Evolutionary conservation across 208 protist genomes (phyloP).

Genomic region (Acanthamoeba castellanii): DNA sequence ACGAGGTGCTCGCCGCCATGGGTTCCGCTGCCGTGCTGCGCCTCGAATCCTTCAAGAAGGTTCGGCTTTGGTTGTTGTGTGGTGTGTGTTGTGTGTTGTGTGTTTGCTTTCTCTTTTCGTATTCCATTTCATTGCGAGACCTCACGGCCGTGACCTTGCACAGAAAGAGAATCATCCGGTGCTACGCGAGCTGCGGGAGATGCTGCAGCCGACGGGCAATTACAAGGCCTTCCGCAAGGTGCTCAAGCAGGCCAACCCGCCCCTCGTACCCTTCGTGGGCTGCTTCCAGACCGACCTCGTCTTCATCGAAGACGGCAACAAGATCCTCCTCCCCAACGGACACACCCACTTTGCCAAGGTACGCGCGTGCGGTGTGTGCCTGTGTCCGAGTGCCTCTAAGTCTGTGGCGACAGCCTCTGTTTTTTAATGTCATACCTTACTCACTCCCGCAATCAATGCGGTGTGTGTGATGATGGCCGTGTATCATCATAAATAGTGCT

Average conservation of each 20-base stretch:
- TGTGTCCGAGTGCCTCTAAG: no score
- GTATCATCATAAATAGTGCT: background rate
- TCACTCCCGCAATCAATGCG: no score
- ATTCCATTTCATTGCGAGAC: background rate
- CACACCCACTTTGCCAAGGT: slow-evolving; percentile 49
- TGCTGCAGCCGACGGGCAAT: slow-evolving; percentile 6
- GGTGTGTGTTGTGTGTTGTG: background rate
- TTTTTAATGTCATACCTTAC: no score
- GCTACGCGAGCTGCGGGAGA: slow-evolving; percentile 25
- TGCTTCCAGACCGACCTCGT: slow-evolving; percentile 83
- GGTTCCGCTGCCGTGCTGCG: slow-evolving; percentile 33
- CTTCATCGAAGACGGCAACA: slow-evolving; percentile 83
- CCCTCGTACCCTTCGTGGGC: slow-evolving; percentile 81
- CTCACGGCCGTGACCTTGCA: background rate
- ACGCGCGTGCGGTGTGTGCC: background rate
- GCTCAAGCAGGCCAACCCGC: slow-evolving; percentile 68
- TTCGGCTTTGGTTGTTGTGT: background rate
- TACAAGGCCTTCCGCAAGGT: slow-evolving; percentile 32
- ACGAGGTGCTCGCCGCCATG: slow-evolving; percentile 68
- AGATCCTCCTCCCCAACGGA: slow-evolving; percentile 64
- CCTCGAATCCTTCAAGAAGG: slow-evolving; percentile 62
- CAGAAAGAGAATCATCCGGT: slow-evolving; percentile 19
- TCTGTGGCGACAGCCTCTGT: no score
- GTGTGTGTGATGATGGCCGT: no score
- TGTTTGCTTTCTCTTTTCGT: background rate